A percentile compares a stretch with the other conserved stretches of the same genome.
These are phyloP conservation scores for Guadua angustifolia DNA, from an alignment of 176 grass and related monocot genomes.

Conservation along the genomic window DNA sequence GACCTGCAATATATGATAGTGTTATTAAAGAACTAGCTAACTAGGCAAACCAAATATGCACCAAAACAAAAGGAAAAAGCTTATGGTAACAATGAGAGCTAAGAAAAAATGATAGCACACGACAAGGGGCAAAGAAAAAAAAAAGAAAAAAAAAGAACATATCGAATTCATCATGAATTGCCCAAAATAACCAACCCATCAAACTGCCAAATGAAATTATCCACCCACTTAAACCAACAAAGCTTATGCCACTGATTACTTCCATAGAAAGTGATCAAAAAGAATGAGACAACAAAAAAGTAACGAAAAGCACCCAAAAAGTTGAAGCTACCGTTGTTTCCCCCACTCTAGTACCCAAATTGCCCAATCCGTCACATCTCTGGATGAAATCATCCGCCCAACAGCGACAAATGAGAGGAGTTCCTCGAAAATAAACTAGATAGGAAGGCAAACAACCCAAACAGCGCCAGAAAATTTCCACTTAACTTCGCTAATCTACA, in stretches of 20 bases:
- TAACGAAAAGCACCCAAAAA: slow-evolving; percentile 32
- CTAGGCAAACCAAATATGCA: slow-evolving; percentile 27
- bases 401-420: slow-evolving; percentile 3
- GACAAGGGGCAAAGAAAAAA: neutral
- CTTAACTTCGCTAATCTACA: slow-evolving; percentile 24
- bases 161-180: slow-evolving; percentile 30
- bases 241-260: neutral
- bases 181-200: slow-evolving; percentile 36
- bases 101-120: slow-evolving; percentile 10
- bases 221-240: slow-evolving; percentile 18
- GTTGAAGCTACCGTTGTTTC: slow-evolving; percentile 34
- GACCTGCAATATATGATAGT: slow-evolving; percentile 39
- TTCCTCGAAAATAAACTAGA: slow-evolving; percentile 25
- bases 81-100: slow-evolving; percentile 10
- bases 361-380: slow-evolving; percentile 15
- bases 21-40: slow-evolving; percentile 27
- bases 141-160: neutral
- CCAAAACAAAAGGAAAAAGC: slow-evolving; percentile 31
- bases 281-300: slow-evolving; percentile 30
- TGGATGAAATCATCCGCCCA: slow-evolving; percentile 36
- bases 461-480: slow-evolving; percentile 22
- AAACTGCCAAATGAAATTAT: slow-evolving; percentile 17
- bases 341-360: too few species aligned
- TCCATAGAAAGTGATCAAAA: neutral
- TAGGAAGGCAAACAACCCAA: slow-evolving; percentile 31